These are phyloP conservation scores for Candida ficus DNA, from an alignment of 805 yeast genomes.

Conservation along the genomic window DNA sequence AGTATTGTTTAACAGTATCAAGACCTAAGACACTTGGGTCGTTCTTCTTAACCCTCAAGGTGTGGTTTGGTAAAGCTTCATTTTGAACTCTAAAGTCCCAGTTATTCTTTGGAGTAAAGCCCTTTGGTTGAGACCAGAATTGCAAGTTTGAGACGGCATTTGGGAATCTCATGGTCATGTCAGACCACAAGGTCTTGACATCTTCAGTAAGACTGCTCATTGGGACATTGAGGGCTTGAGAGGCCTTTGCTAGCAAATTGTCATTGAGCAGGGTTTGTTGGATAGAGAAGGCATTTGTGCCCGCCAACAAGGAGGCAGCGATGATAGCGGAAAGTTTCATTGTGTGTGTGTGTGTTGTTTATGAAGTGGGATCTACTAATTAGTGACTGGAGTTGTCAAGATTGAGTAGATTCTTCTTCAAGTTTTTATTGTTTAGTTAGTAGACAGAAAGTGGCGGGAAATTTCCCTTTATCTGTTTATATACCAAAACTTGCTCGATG, in stretches of 20 bases:
- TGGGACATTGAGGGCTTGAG: slow-evolving; percentile 47
- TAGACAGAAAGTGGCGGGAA: slow-evolving; percentile 2
- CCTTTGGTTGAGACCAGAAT: slow-evolving; percentile 46
- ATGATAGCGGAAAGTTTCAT: slow-evolving; percentile 14
- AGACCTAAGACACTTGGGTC: slow-evolving; percentile 66
- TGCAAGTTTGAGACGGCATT: slow-evolving; percentile 44
- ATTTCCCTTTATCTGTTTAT: too few species aligned
- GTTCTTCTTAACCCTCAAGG: slow-evolving; percentile 53
- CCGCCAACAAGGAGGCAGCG: slow-evolving; percentile 14
- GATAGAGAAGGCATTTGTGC: slow-evolving; percentile 26
- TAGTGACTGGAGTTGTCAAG: too few species aligned
- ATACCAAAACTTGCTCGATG: too few species aligned
- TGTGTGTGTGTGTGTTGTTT: neutral
- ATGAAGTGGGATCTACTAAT: too few species aligned
- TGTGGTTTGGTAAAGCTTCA: slow-evolving; percentile 40
- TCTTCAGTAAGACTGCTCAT: slow-evolving; percentile 43
- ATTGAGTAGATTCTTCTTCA: too few species aligned
- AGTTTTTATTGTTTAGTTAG: too few species aligned
- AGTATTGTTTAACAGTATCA: slow-evolving; percentile 74
- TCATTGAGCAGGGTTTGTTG: slow-evolving; percentile 28
- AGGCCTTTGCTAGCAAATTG: slow-evolving; percentile 42
- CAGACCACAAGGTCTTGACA: slow-evolving; percentile 53
- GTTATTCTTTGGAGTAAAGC: slow-evolving; percentile 23
- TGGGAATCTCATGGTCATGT: slow-evolving; percentile 58
- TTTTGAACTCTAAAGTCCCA: slow-evolving; percentile 38